Evolutionary conservation across 352 stramenopile genomes (phyloP).

Genomic region (Phytophthora fragariae): DNA sequence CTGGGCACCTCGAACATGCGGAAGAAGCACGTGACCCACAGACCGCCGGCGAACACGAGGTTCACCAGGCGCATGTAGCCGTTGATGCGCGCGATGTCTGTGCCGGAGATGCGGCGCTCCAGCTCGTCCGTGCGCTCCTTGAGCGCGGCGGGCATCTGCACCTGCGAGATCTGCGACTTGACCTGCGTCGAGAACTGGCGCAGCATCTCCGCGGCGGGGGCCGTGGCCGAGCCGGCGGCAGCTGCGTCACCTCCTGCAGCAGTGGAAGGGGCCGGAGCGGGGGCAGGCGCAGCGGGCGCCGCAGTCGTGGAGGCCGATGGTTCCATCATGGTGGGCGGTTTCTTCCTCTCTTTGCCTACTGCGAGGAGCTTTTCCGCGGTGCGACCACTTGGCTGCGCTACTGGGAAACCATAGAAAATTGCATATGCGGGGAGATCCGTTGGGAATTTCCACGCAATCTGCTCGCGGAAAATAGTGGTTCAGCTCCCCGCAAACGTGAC

Average conservation of each 20-base stretch:
- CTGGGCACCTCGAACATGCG: slow-evolving; percentile 76
- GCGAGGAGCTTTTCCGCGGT: not conserved
- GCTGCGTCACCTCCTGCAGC: not conserved
- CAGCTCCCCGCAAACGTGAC: slow-evolving; percentile 27
- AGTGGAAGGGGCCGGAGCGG: slow-evolving; percentile 1
- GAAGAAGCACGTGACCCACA: slow-evolving; percentile 80
- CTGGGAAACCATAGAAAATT: slow-evolving; percentile 5
- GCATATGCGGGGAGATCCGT: slow-evolving; percentile 39
- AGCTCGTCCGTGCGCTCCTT: slow-evolving; percentile 79
- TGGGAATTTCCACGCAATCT: slow-evolving; percentile 2
- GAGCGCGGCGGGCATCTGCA: slow-evolving; percentile 71
- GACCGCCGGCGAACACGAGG: slow-evolving; percentile 62
- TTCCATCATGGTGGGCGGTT: slow-evolving; percentile 43
- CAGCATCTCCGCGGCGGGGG: slow-evolving; percentile 26
- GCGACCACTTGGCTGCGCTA: not conserved
- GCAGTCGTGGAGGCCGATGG: slow-evolving; percentile 35
- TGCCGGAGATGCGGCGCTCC: slow-evolving; percentile 72
- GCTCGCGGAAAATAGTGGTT: slow-evolving; percentile 1
- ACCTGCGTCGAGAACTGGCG: slow-evolving; percentile 45
- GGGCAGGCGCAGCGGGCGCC: not conserved
- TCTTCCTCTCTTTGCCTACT: slow-evolving; percentile 14
- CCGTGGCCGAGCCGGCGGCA: not conserved
- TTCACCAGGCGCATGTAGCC: slow-evolving; percentile 89
- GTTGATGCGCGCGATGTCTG: slow-evolving; percentile 87
- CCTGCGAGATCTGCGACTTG: slow-evolving; percentile 49